These are phyloP conservation scores for Neostapfia colusana DNA, from an alignment of 176 grass and related monocot species.

Conservation along the genomic window DNA sequence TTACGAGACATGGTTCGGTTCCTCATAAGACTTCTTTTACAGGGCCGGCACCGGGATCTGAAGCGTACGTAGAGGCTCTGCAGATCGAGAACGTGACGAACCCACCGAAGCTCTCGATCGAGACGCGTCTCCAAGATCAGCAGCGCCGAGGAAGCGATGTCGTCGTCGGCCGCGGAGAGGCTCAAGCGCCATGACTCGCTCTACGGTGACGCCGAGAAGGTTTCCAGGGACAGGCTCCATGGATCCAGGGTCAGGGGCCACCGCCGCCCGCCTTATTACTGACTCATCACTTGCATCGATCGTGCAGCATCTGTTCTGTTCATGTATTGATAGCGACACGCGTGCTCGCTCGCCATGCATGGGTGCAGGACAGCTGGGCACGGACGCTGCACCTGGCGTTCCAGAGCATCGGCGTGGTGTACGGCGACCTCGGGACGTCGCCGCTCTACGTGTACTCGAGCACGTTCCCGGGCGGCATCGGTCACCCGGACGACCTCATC, in stretches of 20 bases:
- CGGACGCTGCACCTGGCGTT: conserved; percentile 59
- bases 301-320: too few relatives aligned
- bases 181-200: conserved; percentile 51
- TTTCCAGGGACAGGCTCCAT: conserved; percentile 33
- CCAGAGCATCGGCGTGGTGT: conserved; percentile 70
- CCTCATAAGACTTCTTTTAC: not conserved
- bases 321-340: too few relatives aligned
- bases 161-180: not conserved
- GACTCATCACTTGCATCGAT: too few relatives aligned
- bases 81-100: not conserved
- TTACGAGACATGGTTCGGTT: not conserved
- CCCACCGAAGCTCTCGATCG: not conserved
- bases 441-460: conserved; percentile 70
- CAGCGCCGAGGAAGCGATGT: conserved; percentile 16
- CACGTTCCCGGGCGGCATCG: conserved; percentile 56
- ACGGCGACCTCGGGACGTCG: conserved; percentile 76
- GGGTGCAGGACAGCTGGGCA: conserved; percentile 42
- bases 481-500: conserved; percentile 49
- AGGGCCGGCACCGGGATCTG: conserved; percentile 15
- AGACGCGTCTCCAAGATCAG: not conserved
- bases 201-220: conserved; percentile 55
- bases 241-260: conserved; percentile 30
- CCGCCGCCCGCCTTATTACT: too few relatives aligned
- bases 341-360: too few relatives aligned
- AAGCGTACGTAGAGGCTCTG: not conserved